phyloP scores from a whole-genome alignment of 805 yeast genomes.

The Pichia nanzhaoensis region DNA sequence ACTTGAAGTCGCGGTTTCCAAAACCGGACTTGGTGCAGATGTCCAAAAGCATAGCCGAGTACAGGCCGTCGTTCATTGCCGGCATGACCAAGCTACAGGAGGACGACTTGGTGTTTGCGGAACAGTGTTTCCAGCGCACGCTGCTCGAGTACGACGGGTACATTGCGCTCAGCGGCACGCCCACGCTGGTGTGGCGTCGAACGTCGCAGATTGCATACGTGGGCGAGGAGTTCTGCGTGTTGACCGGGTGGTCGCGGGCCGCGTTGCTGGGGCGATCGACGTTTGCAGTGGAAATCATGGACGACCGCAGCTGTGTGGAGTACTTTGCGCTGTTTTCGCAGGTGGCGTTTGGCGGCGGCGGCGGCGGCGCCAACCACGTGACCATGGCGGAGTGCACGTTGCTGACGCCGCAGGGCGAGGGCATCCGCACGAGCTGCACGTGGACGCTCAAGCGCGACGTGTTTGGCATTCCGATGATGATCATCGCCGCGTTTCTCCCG shows the following conservation, averaged over 20 bases:
- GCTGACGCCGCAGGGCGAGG: conserved; percentile 47
- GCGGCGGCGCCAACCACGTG: too few species aligned
- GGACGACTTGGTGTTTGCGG: conserved; percentile 90
- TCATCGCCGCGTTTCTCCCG: conserved; percentile 88
- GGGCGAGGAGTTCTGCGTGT: conserved; percentile 84
- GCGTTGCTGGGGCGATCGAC: conserved; percentile 60
- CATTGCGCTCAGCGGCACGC: conserved; percentile 81
- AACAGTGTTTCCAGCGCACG: conserved; percentile 92
- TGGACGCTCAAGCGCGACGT: conserved; percentile 95
- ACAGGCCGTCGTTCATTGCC: conserved; percentile 89
- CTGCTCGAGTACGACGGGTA: conserved; percentile 82
- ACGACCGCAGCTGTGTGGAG: conserved; percentile 78
- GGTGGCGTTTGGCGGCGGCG: conserved; percentile 85
- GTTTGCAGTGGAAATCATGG: conserved; percentile 77
- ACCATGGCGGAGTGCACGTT: conserved; percentile 85
- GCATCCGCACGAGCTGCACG: conserved; percentile 69
- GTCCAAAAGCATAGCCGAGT: conserved; percentile 84
- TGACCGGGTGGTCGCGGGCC: conserved; percentile 84
- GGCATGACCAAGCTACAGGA: conserved; percentile 83
- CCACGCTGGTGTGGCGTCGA: conserved; percentile 91
- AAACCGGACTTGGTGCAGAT: conserved; percentile 59
- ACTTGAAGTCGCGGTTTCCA: conserved; percentile 64
- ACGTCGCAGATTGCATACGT: conserved; percentile 94
- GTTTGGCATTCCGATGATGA: conserved; percentile 96
- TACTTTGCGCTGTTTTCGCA: conserved; percentile 80